Evolutionary conservation across 306 rosid species (phyloP), one percentile per base, ranked within the genome.

Genomic region (Pyrus communis): DNA sequence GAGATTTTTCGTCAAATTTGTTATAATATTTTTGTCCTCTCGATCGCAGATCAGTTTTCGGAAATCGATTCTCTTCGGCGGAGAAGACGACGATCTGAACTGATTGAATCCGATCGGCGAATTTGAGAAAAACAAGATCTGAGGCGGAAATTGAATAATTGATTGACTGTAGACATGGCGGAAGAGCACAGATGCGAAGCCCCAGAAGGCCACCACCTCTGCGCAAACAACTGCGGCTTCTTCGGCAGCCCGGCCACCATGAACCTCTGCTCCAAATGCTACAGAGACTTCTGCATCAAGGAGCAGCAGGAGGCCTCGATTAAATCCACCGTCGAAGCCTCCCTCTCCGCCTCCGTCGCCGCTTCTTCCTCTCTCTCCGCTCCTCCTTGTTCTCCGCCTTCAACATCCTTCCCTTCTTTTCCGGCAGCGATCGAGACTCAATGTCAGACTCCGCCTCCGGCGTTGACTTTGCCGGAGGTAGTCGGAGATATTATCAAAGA

Each of bases 171-270:
- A 70, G 65, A 73, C 2, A 91, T 93, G 98, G 97, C 97, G 75
- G 98, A 94, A 79, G 97, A 94, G 74, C 98, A 94, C 78, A 63
- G 95, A 83, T 94, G 94, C 85, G 80, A 94, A 84, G 85, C 98
- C 61, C 85, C 94, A 0, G 96, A 94, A 81, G 93, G 93, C 5
- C 98, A 86, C 89, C 86, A 87, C 57, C 96, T 84, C 80, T 94
- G 98, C 79, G 88, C 87, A 19, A 94, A 94, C 82, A 94, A 91
- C 84, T 94, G 98, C 72, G 98, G 98, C 55, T 94, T 94, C 89
- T 94, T 91, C 60, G 98, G 97, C 4, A 91, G 93, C 68, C 72
- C 98, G 2, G 88, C 96, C 33, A 94, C 97, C 77, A 91, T 94
- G 98, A 74, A 91, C 70, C 91, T 94, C 86, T 94, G 98, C 75